Conservation (phyloP, 768 basidiomycete species). For the Macrolepiota fuliginosa region DNA sequence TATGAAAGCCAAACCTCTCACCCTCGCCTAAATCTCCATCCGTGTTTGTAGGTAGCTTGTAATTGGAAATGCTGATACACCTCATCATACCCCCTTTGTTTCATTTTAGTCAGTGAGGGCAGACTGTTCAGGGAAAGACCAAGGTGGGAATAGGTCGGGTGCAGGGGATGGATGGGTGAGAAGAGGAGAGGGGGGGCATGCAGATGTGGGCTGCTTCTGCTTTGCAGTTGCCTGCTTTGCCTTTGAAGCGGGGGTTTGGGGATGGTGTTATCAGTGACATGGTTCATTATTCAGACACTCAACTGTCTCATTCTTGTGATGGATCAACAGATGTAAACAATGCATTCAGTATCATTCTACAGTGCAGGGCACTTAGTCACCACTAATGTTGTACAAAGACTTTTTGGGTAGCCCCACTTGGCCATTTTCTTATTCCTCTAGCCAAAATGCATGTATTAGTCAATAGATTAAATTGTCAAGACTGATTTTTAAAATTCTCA, state of each 20-base stretch:
- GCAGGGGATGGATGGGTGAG: constrained; percentile 39
- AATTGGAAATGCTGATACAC: constrained; percentile 57
- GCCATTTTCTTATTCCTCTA: too few species aligned
- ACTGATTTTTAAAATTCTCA: too few species aligned
- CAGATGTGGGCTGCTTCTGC: constrained; percentile 70
- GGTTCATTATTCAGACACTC: too few species aligned
- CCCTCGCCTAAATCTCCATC: constrained; percentile 47
- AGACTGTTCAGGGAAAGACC: too few species aligned
- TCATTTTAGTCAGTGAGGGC: constrained; percentile 34
- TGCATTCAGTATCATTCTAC: too few species aligned
- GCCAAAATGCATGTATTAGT: too few species aligned
- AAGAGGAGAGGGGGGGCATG: constrained; percentile 58
- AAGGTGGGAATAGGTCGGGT: constrained; percentile 45
- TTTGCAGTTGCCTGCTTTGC: constrained; percentile 54
- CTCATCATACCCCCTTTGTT: constrained; percentile 43
- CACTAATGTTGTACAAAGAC: too few species aligned
- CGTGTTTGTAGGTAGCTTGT: constrained; percentile 43
- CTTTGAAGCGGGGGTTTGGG: constrained; percentile 27
- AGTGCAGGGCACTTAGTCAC: too few species aligned
- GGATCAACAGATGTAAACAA: too few species aligned
- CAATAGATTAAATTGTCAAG: too few species aligned
- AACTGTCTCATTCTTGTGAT: background rate
- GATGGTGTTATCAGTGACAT: constrained; percentile 51
- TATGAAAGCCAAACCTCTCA: constrained; percentile 76
- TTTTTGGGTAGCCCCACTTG: too few species aligned